phyloP scores from a whole-genome alignment of 306 rosid genomes.

The Senna siamea region DNA sequence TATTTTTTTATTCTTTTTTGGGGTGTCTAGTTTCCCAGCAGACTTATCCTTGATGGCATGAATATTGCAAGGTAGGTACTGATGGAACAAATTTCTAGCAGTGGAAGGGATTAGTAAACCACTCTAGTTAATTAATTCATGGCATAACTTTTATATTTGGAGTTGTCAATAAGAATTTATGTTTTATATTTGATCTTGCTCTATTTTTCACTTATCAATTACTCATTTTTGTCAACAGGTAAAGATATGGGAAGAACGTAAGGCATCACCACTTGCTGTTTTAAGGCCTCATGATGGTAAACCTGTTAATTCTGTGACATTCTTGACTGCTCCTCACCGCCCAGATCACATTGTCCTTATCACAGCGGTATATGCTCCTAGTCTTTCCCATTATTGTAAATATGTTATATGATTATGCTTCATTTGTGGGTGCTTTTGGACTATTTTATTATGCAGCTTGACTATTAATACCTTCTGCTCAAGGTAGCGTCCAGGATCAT shows the following conservation, averaged over 20 bases:
- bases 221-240: slow-evolving; percentile 54
- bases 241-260: slow-evolving; percentile 81
- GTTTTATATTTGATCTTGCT: not conserved
- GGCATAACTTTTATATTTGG: too few species aligned
- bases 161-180: slow-evolving; percentile 7
- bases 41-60: not conserved
- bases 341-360: slow-evolving; percentile 76
- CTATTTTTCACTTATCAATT: slow-evolving; percentile 23
- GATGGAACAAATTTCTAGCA: not conserved
- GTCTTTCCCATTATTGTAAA: slow-evolving; percentile 33
- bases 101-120: not conserved
- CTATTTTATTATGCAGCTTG: slow-evolving; percentile 28
- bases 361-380: slow-evolving; percentile 61
- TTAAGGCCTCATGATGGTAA: slow-evolving; percentile 69
- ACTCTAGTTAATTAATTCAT: not conserved
- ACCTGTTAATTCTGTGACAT: slow-evolving; percentile 74
- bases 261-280: slow-evolving; percentile 61
- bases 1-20: too few species aligned
- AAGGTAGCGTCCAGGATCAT: slow-evolving; percentile 10
- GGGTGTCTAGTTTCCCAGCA: too few species aligned
- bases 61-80: not conserved
- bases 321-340: slow-evolving; percentile 74
- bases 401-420: slow-evolving; percentile 25
- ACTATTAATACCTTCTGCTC: slow-evolving; percentile 17
- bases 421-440: slow-evolving; percentile 27